Evolutionary conservation across 148 eudicot species (phyloP).

Genomic region (Polygonum maritimum): DNA sequence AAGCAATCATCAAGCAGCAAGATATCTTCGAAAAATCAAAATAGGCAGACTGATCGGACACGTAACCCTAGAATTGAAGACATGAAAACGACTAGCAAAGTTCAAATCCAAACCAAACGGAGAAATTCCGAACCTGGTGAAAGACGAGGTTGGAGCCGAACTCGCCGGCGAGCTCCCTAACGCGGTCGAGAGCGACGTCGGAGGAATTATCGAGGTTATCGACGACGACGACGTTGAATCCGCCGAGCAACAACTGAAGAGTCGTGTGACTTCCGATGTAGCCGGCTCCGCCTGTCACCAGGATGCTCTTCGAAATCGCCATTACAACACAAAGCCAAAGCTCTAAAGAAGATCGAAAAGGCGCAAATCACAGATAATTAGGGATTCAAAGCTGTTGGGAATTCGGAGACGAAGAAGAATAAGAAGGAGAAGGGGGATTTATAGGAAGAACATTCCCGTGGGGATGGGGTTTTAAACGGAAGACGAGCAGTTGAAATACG

Average conservation of each 20-base stretch:
- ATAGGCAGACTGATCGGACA: constrained; percentile 4
- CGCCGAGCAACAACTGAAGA: constrained; percentile 62
- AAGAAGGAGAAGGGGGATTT: neutral
- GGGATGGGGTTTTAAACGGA: neutral
- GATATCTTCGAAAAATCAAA: neutral
- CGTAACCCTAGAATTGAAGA: neutral
- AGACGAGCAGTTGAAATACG: constrained; percentile 11
- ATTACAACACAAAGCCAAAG: constrained; percentile 15
- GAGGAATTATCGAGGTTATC: constrained; percentile 90
- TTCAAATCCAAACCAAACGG: neutral
- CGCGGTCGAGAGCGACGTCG: constrained; percentile 53
- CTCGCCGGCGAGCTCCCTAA: constrained; percentile 62
- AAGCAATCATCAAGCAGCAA: neutral
- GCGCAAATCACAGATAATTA: neutral
- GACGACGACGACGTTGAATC: constrained; percentile 61
- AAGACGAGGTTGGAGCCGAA: constrained; percentile 50
- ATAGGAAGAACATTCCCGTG: constrained; percentile 2
- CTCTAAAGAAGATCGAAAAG: neutral
- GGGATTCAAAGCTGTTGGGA: neutral
- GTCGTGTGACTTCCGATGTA: constrained; percentile 92
- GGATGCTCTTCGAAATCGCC: constrained; percentile 29
- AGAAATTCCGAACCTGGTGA: constrained; percentile 37
- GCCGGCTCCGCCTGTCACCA: constrained; percentile 98
- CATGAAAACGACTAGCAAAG: neutral
- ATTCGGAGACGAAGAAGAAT: neutral